Percentiles rank a stretch among this genome's conserved stretches.
phyloP scores from a whole-genome alignment of 768 basidiomycete species.

The Melanogaster broomeanus region DNA sequence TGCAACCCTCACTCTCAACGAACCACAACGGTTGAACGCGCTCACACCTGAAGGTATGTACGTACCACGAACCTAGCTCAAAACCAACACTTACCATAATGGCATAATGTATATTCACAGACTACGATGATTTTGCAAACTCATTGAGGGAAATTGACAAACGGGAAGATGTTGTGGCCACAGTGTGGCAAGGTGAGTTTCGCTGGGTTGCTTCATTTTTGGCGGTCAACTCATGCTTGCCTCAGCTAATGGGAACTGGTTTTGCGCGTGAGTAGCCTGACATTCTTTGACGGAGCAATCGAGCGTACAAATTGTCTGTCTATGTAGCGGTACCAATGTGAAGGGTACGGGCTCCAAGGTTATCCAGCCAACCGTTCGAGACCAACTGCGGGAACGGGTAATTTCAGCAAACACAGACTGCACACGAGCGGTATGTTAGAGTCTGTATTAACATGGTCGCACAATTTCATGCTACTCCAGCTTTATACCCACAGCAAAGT shows the following conservation, averaged over 20 bases:
- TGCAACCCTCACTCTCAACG: conserved; percentile 68
- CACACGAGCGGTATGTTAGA: conserved; percentile 56
- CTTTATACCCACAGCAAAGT: conserved; percentile 70
- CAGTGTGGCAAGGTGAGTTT: conserved; percentile 62
- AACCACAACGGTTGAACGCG: conserved; percentile 61
- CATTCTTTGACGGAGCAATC: neutral
- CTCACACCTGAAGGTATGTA: conserved; percentile 48
- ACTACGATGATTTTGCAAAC: conserved; percentile 63
- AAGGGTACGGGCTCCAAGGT: conserved; percentile 27
- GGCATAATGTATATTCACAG: conserved; percentile 30
- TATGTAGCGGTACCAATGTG: conserved; percentile 59
- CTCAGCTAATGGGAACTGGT: conserved; percentile 67
- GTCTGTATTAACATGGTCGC: neutral
- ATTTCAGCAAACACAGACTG: conserved; percentile 57
- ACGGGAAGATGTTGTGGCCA: conserved; percentile 61
- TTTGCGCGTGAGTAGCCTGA: conserved; percentile 60
- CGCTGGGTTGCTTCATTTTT: neutral
- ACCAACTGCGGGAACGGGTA: conserved; percentile 46
- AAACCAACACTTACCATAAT: too few species aligned
- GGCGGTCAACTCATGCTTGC: neutral
- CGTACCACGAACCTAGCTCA: conserved; percentile 18
- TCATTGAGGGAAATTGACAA: conserved; percentile 58
- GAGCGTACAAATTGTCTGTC: neutral
- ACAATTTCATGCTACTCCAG: conserved; percentile 31
- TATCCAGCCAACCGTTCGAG: conserved; percentile 38